These are phyloP conservation scores for Cystobasidium sp. DNA, from an alignment of 1,284 basidiomycete species.

Conservation along the genomic window DNA sequence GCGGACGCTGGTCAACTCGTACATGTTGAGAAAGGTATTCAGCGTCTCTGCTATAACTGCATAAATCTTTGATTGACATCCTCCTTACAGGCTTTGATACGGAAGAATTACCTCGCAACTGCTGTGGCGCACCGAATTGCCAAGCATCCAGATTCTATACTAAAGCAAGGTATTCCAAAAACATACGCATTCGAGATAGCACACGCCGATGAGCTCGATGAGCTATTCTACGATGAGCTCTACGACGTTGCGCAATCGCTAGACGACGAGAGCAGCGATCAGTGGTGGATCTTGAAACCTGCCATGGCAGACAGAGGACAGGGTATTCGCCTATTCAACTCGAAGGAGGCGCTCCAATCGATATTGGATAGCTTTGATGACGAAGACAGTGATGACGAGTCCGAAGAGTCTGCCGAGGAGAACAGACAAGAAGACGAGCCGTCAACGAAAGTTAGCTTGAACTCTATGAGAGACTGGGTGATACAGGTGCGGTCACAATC, in stretches of 20 bases:
- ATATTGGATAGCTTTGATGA: conserved; percentile 88
- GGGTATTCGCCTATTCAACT: conserved; percentile 89
- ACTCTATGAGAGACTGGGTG: conserved; percentile 93
- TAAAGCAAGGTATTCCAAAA: conserved; percentile 68
- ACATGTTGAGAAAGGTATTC: conserved; percentile 52
- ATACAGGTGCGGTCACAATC: conserved; percentile 71
- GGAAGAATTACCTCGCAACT: conserved; percentile 89
- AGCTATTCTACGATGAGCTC: conserved; percentile 89
- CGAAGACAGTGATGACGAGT: conserved; percentile 59
- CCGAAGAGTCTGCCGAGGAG: conserved; percentile 57
- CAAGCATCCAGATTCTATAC: conserved; percentile 68
- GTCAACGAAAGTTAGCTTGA: conserved; percentile 62
- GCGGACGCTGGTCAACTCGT: conserved; percentile 47
- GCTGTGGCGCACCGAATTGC: conserved; percentile 73
- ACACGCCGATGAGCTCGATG: conserved; percentile 93
- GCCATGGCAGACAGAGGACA: conserved; percentile 96
- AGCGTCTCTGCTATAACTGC: conserved; percentile 51
- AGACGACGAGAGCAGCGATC: conserved; percentile 62
- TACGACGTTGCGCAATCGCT: conserved; percentile 79
- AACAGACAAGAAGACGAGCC: conserved; percentile 64
- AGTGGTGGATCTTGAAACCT: conserved; percentile 92
- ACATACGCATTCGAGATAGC: conserved; percentile 90
- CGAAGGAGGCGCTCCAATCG: conserved; percentile 69
- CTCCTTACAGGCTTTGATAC: conserved; percentile 67
- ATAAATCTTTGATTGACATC: conserved; percentile 46